These are phyloP conservation scores for Skeletonema costatum DNA, from an alignment of 108 stramenopile genomes.

Conservation along the genomic window DNA sequence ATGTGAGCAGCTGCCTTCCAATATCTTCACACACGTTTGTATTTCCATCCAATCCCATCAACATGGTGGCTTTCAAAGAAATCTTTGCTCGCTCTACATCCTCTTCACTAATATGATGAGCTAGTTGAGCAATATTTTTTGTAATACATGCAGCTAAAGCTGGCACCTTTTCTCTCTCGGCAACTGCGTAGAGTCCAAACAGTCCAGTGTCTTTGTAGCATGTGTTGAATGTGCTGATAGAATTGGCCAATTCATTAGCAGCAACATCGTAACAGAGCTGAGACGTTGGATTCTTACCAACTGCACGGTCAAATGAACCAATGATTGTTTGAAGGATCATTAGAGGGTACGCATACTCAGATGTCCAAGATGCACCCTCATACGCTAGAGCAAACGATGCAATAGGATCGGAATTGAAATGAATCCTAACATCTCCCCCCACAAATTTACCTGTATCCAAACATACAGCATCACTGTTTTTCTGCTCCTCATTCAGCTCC, in stretches of 20 bases:
- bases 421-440: slow-evolving; percentile 92
- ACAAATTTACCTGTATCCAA: slow-evolving; percentile 95
- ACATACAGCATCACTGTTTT: slow-evolving; percentile 72
- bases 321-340: slow-evolving; percentile 98
- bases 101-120: slow-evolving; percentile 86
- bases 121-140: slow-evolving; percentile 90
- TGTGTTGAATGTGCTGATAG: slow-evolving; percentile 97
- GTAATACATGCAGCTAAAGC: slow-evolving; percentile 88
- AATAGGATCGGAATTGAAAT: slow-evolving; percentile 89
- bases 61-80: slow-evolving; percentile 96
- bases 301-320: slow-evolving; percentile 95
- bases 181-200: slow-evolving; percentile 97
- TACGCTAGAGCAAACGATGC: slow-evolving; percentile 97
- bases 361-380: slow-evolving; percentile 97
- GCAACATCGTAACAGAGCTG: slow-evolving; percentile 94
- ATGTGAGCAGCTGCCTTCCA: slow-evolving; percentile 97
- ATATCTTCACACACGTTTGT: slow-evolving; percentile 98
- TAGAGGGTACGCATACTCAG: slow-evolving; percentile 96
- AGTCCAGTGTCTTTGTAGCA: slow-evolving; percentile 99
- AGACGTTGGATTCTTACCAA: slow-evolving; percentile 89
- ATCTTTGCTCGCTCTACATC: slow-evolving; percentile 97
- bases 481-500: slow-evolving; percentile 60
- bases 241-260: slow-evolving; percentile 87
- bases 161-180: slow-evolving; percentile 91
- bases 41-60: slow-evolving; percentile 96